Conservation (phyloP, 768 basidiomycete species). For the Galerina sulciceps region DNA sequence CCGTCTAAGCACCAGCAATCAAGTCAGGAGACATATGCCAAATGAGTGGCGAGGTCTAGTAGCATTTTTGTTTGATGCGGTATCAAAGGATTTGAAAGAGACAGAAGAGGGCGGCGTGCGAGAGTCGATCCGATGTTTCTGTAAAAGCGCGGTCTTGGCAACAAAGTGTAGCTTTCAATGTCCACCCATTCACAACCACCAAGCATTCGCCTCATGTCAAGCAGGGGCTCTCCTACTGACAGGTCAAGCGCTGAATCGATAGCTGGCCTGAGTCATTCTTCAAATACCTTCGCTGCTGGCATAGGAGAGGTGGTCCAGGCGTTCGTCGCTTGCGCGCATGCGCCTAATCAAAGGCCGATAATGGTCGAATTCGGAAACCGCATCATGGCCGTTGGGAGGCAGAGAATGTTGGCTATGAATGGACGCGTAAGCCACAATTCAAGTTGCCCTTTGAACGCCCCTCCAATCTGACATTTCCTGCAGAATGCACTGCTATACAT, state of each 20-base stretch:
- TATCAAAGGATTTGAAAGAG: conserved; percentile 1
- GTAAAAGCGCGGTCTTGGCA: conserved; percentile 1
- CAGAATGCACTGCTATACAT: conserved; percentile 40
- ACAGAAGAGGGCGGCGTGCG: neutral
- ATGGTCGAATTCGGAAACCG: conserved; percentile 35
- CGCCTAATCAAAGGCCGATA: conserved; percentile 30
- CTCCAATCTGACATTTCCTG: neutral
- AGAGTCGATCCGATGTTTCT: neutral
- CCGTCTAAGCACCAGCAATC: neutral
- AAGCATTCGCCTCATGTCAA: conserved; percentile 19
- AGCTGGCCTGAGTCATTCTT: conserved; percentile 22
- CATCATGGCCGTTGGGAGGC: conserved; percentile 38
- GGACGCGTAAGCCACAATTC: conserved; percentile 30
- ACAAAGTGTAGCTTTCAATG: conserved; percentile 1
- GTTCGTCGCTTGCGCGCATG: conserved; percentile 20
- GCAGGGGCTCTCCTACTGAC: conserved; percentile 12
- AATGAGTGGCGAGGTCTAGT: neutral
- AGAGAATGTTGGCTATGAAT: conserved; percentile 33
- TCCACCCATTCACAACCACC: conserved; percentile 17
- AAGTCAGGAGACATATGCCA: neutral
- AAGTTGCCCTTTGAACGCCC: neutral
- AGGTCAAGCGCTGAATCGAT: conserved; percentile 17
- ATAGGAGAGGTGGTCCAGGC: conserved; percentile 36
- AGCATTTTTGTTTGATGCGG: neutral
- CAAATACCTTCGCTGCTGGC: conserved; percentile 35